Conservation (phyloP, 2,329 filamentous ascomycete genomes). For the Tolypocladium tundrense region DNA sequence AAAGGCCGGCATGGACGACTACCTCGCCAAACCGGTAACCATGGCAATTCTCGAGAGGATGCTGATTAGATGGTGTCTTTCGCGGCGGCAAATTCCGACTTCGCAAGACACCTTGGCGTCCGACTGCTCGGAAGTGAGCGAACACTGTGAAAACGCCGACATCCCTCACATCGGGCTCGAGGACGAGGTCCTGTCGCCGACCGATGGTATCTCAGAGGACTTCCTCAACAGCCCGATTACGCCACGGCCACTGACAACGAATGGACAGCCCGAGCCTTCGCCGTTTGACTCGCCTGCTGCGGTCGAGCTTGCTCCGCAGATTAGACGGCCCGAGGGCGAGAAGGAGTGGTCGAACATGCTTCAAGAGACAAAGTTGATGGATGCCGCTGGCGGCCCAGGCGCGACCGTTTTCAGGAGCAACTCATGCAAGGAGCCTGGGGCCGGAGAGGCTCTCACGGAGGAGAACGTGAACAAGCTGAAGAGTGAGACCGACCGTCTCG, state of each 20-base stretch:
- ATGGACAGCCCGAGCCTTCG: constrained; percentile 27
- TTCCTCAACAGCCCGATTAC: constrained; percentile 22
- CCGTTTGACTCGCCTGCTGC: constrained; percentile 27
- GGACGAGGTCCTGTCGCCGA: constrained; percentile 9
- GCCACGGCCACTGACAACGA: constrained; percentile 28
- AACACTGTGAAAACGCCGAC: constrained; percentile 30
- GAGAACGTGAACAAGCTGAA: constrained; percentile 42
- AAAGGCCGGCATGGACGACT: constrained; percentile 67
- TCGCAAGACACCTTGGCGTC: constrained; percentile 21
- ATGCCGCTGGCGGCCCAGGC: constrained; percentile 27
- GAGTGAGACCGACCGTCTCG: constrained; percentile 15
- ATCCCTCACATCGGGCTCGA: constrained; percentile 27
- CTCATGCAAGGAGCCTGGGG: constrained; percentile 22
- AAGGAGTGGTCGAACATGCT: constrained; percentile 31
- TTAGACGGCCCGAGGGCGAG: constrained; percentile 25
- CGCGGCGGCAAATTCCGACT: constrained; percentile 13
- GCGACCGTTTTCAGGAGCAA: constrained; percentile 19
- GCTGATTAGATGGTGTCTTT: constrained; percentile 56
- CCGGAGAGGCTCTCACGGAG: constrained; percentile 38
- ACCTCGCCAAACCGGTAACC: constrained; percentile 64
- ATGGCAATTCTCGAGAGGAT: constrained; percentile 58
- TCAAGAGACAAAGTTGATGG: constrained; percentile 36
- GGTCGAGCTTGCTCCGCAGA: constrained; percentile 21
- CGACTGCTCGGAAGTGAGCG: constrained; percentile 35
- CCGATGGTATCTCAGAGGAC: constrained; percentile 15